phyloP scores from a whole-genome alignment of 208 protist species.

The Crithidia mellificae region DNA sequence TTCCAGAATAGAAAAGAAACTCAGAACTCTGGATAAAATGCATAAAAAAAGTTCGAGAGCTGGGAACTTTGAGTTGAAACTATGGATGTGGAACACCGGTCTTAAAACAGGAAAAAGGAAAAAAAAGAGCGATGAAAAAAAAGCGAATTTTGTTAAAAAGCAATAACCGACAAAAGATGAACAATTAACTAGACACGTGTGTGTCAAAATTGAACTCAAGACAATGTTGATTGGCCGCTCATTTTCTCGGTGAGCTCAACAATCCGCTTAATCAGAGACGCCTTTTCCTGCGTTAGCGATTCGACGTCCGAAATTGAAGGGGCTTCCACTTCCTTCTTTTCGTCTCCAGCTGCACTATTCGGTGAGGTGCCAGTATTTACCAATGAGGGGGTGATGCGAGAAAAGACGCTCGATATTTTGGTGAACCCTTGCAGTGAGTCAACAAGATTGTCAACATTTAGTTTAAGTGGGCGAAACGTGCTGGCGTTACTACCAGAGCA shows the following conservation, averaged over 20 bases:
- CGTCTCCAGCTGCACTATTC: not conserved
- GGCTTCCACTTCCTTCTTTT: not conserved
- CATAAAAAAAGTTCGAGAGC: too few relatives aligned
- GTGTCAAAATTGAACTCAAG: too few relatives aligned
- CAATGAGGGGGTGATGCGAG: conserved; percentile 9
- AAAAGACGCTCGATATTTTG: conserved; percentile 41
- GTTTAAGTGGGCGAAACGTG: conserved; percentile 15
- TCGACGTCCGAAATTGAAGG: not conserved
- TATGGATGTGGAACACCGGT: not conserved
- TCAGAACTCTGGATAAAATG: too few relatives aligned
- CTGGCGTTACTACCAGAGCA: not conserved
- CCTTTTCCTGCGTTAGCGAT: conserved; percentile 8
- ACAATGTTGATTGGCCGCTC: not conserved
- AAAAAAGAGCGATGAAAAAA: not conserved
- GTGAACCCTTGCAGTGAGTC: conserved; percentile 60
- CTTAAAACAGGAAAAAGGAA: conserved; percentile 8
- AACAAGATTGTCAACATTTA: conserved; percentile 68
- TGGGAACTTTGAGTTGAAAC: too few relatives aligned
- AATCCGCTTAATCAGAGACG: conserved; percentile 17
- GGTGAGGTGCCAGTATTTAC: not conserved
- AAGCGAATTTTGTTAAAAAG: not conserved
- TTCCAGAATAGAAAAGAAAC: too few relatives aligned
- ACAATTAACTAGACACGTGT: too few relatives aligned
- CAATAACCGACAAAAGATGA: not conserved
- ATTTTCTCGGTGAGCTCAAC: conserved; percentile 9